Percentiles rank a stretch among this genome's conserved stretches.
Conservation (phyloP, 2,329 filamentous ascomycete species). For the Alternaria sp. region DNA sequence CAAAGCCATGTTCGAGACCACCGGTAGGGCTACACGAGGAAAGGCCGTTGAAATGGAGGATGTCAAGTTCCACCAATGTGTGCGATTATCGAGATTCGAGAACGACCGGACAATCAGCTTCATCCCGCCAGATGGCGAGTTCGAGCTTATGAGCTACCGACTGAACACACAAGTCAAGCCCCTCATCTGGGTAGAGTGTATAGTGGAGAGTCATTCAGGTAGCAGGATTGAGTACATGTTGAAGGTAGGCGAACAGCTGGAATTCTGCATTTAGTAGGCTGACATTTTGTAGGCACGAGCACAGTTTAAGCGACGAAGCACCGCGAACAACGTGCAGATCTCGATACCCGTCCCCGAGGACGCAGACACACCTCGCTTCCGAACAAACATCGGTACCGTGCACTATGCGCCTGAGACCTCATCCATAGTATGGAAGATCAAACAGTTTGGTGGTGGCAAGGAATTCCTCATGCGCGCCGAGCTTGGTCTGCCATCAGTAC, state of each 20-base stretch:
- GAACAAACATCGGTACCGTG: constrained; percentile 95
- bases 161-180: constrained; percentile 99
- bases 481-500: constrained; percentile 89
- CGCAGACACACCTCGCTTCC: constrained; percentile 93
- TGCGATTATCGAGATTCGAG: constrained; percentile 93
- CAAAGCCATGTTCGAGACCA: constrained; percentile 99
- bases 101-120: constrained; percentile 99
- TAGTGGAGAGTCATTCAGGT: constrained; percentile 94
- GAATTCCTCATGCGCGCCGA: constrained; percentile 99
- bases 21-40: constrained; percentile 88
- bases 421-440: constrained; percentile 99
- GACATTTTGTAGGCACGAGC: constrained; percentile 71
- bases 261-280: neutral
- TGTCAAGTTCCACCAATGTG: constrained; percentile 99
- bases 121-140: constrained; percentile 97
- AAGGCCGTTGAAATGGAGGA: constrained; percentile 99
- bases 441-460: constrained; percentile 98
- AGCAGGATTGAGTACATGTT: constrained; percentile 99
- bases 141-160: constrained; percentile 99
- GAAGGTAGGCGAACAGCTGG: constrained; percentile 63
- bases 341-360: constrained; percentile 97
- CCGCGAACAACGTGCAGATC: constrained; percentile 98
- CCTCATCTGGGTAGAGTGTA: constrained; percentile 97
- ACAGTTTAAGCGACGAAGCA: constrained; percentile 97
- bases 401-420: constrained; percentile 98